Percentiles rank a stretch among this genome's conserved stretches.
Conservation (phyloP, 805 yeast genomes). For the Hemisphaericaspora nanyangensis region DNA sequence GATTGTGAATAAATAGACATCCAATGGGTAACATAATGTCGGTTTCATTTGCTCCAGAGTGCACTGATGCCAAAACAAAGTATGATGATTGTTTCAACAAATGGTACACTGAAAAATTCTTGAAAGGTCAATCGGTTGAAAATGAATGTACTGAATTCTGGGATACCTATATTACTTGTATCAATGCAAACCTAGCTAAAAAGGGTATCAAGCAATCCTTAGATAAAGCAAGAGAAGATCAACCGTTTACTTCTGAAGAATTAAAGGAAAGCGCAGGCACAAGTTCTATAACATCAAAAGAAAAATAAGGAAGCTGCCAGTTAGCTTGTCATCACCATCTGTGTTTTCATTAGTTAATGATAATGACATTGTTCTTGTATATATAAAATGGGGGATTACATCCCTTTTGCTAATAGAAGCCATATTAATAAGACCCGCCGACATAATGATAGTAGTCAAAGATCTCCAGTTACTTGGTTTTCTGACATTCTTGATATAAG, state of each 20-base stretch:
- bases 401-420: too few species aligned
- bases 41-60: constrained; percentile 91
- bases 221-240: constrained; percentile 86
- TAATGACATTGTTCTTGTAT: not conserved
- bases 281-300: too few species aligned
- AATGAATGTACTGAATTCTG: constrained; percentile 92
- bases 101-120: constrained; percentile 90
- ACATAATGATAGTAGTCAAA: too few species aligned
- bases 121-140: constrained; percentile 49
- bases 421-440: too few species aligned
- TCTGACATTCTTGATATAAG: too few species aligned
- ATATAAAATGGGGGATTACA: too few species aligned
- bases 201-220: constrained; percentile 79
- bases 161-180: constrained; percentile 85
- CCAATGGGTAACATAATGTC: constrained; percentile 48
- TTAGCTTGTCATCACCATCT: too few species aligned
- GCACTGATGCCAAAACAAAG: constrained; percentile 77
- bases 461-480: too few species aligned
- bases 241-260: constrained; percentile 57
- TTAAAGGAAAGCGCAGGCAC: constrained; percentile 21
- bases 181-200: constrained; percentile 63
- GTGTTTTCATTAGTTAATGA: too few species aligned
- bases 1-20: not conserved
- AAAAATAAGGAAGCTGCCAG: too few species aligned
- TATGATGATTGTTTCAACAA: constrained; percentile 92